phyloP scores from a whole-genome alignment of 192 early-diverging fungal species.

The Coemansia sp. region DNA sequence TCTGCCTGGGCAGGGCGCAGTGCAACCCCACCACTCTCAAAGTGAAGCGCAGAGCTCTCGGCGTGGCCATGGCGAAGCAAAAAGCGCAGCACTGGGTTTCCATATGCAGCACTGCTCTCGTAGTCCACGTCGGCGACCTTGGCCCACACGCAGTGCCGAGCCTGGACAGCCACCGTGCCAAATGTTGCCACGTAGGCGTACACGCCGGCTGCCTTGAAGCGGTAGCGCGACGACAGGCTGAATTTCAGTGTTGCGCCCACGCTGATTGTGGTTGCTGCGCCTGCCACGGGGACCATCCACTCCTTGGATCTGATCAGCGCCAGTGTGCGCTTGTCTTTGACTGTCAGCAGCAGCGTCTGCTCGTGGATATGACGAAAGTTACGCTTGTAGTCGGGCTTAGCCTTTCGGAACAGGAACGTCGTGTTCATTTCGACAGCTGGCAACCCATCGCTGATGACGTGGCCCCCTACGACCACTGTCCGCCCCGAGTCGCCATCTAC shows the following conservation, averaged over 20 bases:
- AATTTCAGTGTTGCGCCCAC: conserved; percentile 60
- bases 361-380: conserved; percentile 85
- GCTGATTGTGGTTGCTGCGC: conserved; percentile 55
- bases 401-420: conserved; percentile 91
- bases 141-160: conserved; percentile 75
- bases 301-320: conserved; percentile 87
- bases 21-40: conserved; percentile 86
- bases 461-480: conserved; percentile 86
- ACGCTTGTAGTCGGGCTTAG: conserved; percentile 82
- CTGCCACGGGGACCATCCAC: conserved; percentile 69
- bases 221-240: conserved; percentile 56
- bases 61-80: conserved; percentile 80
- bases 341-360: conserved; percentile 70
- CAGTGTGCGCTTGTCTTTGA: conserved; percentile 70
- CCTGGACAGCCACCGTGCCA: conserved; percentile 71
- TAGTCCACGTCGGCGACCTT: conserved; percentile 83
- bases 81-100: conserved; percentile 90
- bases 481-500: conserved; percentile 85
- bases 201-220: conserved; percentile 53
- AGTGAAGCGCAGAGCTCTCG: conserved; percentile 84
- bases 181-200: conserved; percentile 76
- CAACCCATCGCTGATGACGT: conserved; percentile 69
- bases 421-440: conserved; percentile 88
- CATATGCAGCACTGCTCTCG: conserved; percentile 71
- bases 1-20: conserved; percentile 77